Conservation (phyloP, 2,329 filamentous ascomycete genomes). For the Pyrenophora teres region DNA sequence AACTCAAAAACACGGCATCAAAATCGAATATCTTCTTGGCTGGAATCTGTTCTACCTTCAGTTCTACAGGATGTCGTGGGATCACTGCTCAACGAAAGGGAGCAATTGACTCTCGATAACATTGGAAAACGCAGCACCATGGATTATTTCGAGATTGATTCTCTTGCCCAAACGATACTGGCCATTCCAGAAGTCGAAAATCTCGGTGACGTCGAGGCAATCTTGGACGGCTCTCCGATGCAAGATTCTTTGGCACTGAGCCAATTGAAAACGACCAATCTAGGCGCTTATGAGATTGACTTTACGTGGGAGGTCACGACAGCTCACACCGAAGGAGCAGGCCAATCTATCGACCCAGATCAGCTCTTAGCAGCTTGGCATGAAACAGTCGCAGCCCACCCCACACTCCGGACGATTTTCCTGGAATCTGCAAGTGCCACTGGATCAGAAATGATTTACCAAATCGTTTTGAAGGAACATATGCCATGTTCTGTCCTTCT, state of each 20-base stretch:
- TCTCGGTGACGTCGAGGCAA: not conserved
- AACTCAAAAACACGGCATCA: not conserved
- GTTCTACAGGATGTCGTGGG: not conserved
- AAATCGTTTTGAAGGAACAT: too few species aligned
- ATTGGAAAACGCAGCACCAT: not conserved
- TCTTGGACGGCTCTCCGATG: not conserved
- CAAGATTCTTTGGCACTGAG: not conserved
- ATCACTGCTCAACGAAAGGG: not conserved
- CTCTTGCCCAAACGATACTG: not conserved
- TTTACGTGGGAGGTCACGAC: too few species aligned
- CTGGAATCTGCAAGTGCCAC: too few species aligned
- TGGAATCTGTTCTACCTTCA: not conserved
- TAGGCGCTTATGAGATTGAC: not conserved
- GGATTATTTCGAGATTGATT: not conserved
- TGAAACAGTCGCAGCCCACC: too few species aligned
- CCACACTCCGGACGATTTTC: too few species aligned
- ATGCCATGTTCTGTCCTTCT: too few species aligned
- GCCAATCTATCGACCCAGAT: too few species aligned
- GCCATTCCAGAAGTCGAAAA: not conserved
- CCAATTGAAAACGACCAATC: not conserved
- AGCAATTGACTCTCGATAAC: not conserved
- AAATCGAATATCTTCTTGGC: too few species aligned
- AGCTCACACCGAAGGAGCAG: too few species aligned
- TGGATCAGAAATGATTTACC: too few species aligned
- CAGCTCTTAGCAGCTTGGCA: too few species aligned